A percentile compares a stretch with the other conserved stretches of the same genome.
Conservation (phyloP, 495 filamentous ascomycete species). For the Aspergillus nanangensis region DNA sequence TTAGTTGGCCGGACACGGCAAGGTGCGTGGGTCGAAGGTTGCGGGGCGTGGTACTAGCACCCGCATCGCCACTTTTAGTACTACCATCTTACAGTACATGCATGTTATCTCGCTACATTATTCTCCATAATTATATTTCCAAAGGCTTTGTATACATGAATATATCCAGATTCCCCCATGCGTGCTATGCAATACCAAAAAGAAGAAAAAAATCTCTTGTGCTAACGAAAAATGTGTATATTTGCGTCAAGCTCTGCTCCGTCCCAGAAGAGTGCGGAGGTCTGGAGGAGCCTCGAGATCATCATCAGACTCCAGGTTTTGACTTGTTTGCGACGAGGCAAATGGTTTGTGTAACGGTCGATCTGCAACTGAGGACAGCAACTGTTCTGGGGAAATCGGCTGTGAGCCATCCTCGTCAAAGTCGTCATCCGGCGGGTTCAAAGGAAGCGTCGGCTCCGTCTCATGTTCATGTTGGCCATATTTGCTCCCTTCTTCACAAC, state of each 20-base stretch:
- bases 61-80: not conserved
- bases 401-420: constrained; percentile 2
- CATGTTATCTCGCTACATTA: too few species aligned
- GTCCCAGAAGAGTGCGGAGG: constrained; percentile 16
- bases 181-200: not conserved
- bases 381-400: constrained; percentile 6
- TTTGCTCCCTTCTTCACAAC: too few species aligned
- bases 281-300: constrained; percentile 22
- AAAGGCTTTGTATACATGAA: not conserved
- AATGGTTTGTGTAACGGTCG: constrained; percentile 8
- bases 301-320: constrained; percentile 12
- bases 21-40: constrained; percentile 29
- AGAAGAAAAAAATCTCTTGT: not conserved
- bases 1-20: constrained; percentile 22
- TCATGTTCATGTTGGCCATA: too few species aligned
- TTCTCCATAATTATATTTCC: too few species aligned
- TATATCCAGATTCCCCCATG: not conserved
- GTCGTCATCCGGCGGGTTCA: not conserved
- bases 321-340: constrained; percentile 17
- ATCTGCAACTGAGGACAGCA: constrained; percentile 7
- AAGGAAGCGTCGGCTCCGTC: not conserved
- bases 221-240: too few species aligned
- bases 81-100: too few species aligned
- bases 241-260: constrained; percentile 16
- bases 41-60: constrained; percentile 18